Evolutionary conservation across 2,329 filamentous ascomycete genomes (phyloP).

Genomic region (Hymenoscyphus salicellus): DNA sequence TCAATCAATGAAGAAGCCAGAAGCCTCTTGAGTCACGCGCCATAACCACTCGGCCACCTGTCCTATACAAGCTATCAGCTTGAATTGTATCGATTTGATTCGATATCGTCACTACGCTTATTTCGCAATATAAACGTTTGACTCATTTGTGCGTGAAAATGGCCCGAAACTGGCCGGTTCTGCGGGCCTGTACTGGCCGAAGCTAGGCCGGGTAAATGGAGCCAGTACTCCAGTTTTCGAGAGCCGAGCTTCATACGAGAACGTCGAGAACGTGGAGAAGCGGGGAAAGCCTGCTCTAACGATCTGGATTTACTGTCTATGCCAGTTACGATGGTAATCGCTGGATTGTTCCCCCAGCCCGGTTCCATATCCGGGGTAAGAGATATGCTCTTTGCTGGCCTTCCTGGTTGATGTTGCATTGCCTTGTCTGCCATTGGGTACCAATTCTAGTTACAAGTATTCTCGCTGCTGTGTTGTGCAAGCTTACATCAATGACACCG

Average conservation of each 20-base stretch:
- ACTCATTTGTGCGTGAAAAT: background rate
- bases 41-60: constrained; percentile 33
- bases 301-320: background rate
- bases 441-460: background rate
- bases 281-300: background rate
- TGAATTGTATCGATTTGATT: background rate
- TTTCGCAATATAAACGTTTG: background rate
- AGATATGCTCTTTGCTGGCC: background rate
- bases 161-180: background rate
- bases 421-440: background rate
- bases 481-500: background rate
- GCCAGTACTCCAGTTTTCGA: background rate
- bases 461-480: background rate
- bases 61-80: background rate
- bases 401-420: background rate
- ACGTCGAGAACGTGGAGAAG: background rate
- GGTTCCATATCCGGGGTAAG: background rate
- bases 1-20: constrained; percentile 9
- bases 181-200: background rate
- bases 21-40: constrained; percentile 31
- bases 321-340: background rate
- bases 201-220: background rate
- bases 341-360: background rate
- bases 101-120: background rate
- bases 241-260: background rate